Evolutionary conservation across 352 stramenopile species (phyloP).

Genomic region (Pythium aphanidermatum): DNA sequence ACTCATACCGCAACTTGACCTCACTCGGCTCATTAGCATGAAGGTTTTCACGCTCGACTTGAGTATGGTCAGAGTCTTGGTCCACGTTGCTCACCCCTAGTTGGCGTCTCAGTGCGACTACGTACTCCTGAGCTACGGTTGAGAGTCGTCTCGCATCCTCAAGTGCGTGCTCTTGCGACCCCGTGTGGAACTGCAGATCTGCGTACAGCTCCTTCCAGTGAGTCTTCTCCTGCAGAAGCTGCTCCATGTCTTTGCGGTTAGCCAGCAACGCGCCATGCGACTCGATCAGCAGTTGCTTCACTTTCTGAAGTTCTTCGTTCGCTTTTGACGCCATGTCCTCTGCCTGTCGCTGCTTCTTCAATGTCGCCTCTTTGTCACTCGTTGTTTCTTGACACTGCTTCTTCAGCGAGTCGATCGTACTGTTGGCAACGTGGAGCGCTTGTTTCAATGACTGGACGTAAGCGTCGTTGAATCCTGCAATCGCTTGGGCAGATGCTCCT

Average conservation of each 20-base stretch:
- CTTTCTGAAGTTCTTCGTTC: slow-evolving; percentile 36
- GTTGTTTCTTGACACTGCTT: slow-evolving; percentile 32
- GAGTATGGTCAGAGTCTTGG: too few relatives aligned
- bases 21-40: too few relatives aligned
- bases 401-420: slow-evolving; percentile 32
- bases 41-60: too few relatives aligned
- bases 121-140: slow-evolving; percentile 20
- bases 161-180: slow-evolving; percentile 24
- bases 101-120: slow-evolving; percentile 9
- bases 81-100: not conserved
- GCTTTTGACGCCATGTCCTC: slow-evolving; percentile 26
- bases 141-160: slow-evolving; percentile 30
- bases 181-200: slow-evolving; percentile 34
- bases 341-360: slow-evolving; percentile 20
- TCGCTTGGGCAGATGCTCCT: not conserved
- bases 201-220: slow-evolving; percentile 35
- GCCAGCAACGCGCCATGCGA: slow-evolving; percentile 32
- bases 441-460: slow-evolving; percentile 43
- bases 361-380: slow-evolving; percentile 25
- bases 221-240: slow-evolving; percentile 26
- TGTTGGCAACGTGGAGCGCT: slow-evolving; percentile 27
- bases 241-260: slow-evolving; percentile 25
- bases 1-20: slow-evolving; percentile 35
- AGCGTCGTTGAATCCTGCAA: slow-evolving; percentile 5
- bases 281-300: slow-evolving; percentile 41